Conservation (phyloP, 2,329 filamentous ascomycete genomes). For the Colletotrichum chlorophyti region DNA sequence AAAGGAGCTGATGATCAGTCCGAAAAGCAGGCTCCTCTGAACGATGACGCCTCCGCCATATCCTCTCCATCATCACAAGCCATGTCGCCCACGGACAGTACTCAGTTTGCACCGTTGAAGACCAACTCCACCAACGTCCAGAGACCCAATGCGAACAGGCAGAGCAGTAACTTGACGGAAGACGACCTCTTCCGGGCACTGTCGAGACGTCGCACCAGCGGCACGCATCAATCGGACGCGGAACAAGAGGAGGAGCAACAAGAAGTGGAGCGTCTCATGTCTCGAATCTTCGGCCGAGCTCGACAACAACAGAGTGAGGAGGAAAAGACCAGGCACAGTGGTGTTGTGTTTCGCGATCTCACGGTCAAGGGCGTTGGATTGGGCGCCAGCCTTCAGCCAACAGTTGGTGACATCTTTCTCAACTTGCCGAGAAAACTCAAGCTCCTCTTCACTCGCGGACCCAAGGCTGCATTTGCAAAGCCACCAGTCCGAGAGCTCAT, state of each 20-base stretch:
- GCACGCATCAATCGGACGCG: conserved; percentile 42
- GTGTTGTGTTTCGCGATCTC: conserved; percentile 73
- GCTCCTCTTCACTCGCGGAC: conserved; percentile 34
- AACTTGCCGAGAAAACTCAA: conserved; percentile 35
- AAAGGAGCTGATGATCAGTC: background rate
- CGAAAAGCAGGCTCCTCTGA: background rate
- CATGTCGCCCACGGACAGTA: background rate
- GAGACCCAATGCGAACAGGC: conserved; percentile 32
- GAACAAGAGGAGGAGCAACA: conserved; percentile 45
- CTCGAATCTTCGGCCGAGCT: conserved; percentile 72
- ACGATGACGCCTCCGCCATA: background rate
- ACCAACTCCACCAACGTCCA: conserved; percentile 28
- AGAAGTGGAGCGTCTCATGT: conserved; percentile 70
- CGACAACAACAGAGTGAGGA: conserved; percentile 72
- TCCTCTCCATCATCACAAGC: conserved; percentile 7
- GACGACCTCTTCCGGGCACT: conserved; percentile 58
- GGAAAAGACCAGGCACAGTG: conserved; percentile 72
- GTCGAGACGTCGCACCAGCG: conserved; percentile 54
- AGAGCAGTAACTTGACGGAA: conserved; percentile 45
- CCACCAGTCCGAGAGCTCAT: conserved; percentile 45
- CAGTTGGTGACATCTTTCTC: conserved; percentile 45
- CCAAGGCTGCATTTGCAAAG: conserved; percentile 43
- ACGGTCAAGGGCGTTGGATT: conserved; percentile 75
- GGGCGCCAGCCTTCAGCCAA: conserved; percentile 61
- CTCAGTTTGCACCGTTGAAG: conserved; percentile 38